Conservation (phyloP, 176 grass and related monocot species). For the Elymus sibiricus region DNA sequence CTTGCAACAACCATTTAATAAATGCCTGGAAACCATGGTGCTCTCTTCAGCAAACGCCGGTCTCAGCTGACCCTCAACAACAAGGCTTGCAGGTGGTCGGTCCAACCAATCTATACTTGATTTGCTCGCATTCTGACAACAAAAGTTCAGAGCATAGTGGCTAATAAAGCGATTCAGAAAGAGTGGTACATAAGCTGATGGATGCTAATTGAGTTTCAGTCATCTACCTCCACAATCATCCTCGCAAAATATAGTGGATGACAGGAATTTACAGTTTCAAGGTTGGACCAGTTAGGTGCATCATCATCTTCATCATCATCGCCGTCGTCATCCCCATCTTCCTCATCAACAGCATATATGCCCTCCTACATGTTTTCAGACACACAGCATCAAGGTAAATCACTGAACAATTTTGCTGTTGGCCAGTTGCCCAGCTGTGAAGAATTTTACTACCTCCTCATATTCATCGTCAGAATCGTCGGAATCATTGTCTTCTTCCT, state of each 20-base stretch:
- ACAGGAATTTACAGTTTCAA: conserved; percentile 77
- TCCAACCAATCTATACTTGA: conserved; percentile 81
- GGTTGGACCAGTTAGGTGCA: conserved; percentile 65
- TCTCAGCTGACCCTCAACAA: conserved; percentile 77
- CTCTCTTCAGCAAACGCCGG: conserved; percentile 77
- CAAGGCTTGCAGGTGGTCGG: conserved; percentile 73
- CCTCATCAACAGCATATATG: conserved; percentile 46
- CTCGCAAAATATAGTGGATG: conserved; percentile 84
- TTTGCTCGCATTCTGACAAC: conserved; percentile 43
- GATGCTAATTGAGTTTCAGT: neutral
- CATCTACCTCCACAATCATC: conserved; percentile 64
- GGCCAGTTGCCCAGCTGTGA: neutral
- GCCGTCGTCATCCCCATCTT: conserved; percentile 33
- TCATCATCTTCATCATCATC: conserved; percentile 26
- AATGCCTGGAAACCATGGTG: conserved; percentile 56
- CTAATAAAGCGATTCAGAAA: neutral
- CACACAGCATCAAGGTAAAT: conserved; percentile 1
- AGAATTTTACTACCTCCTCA: conserved; percentile 42
- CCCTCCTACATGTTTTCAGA: conserved; percentile 50
- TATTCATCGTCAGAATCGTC: conserved; percentile 59
- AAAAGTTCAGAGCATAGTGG: neutral
- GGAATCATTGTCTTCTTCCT: conserved; percentile 34
- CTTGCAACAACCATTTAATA: conserved; percentile 30
- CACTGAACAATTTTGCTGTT: neutral
- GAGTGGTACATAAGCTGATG: neutral